Conservation (phyloP, 805 yeast genomes). For the Yarrowia sp. region DNA sequence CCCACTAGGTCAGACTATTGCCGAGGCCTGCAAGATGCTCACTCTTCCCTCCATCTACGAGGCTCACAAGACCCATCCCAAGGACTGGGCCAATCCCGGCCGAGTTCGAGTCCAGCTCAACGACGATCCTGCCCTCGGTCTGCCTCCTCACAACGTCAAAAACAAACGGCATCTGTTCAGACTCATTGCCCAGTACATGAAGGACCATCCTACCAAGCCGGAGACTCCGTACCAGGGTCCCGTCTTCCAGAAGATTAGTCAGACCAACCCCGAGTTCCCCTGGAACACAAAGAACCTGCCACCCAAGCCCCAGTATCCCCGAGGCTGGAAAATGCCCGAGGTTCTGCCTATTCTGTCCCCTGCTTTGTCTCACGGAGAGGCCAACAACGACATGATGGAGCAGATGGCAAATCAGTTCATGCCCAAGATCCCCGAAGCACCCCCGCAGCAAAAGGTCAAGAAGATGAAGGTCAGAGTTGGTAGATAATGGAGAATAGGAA, state of each 20-base stretch:
- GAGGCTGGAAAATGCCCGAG: conserved; percentile 79
- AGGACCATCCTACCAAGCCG: conserved; percentile 65
- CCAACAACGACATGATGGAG: conserved; percentile 48
- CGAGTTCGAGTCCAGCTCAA: conserved; percentile 75
- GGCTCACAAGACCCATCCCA: conserved; percentile 87
- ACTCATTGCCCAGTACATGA: conserved; percentile 57
- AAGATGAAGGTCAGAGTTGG: conserved; percentile 32
- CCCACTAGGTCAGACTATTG: conserved; percentile 79
- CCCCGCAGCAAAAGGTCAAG: conserved; percentile 30
- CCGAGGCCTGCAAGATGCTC: conserved; percentile 58
- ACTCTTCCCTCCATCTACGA: conserved; percentile 39
- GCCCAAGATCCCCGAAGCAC: conserved; percentile 35
- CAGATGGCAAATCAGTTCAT: conserved; percentile 34
- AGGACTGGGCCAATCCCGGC: conserved; percentile 98
- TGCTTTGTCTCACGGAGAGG: conserved; percentile 69
- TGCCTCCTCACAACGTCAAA: conserved; percentile 32
- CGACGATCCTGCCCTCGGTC: conserved; percentile 34
- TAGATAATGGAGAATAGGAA: neutral
- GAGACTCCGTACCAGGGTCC: conserved; percentile 54
- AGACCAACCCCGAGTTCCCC: conserved; percentile 29
- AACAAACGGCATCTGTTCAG: conserved; percentile 66
- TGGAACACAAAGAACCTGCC: conserved; percentile 26
- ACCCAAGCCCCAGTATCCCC: conserved; percentile 46
- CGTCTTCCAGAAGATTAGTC: conserved; percentile 29
- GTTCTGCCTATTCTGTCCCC: conserved; percentile 86